Base-by-base conservation (phyloP, 306 rosid species). In the Sechiopsis laciniata region DNA sequence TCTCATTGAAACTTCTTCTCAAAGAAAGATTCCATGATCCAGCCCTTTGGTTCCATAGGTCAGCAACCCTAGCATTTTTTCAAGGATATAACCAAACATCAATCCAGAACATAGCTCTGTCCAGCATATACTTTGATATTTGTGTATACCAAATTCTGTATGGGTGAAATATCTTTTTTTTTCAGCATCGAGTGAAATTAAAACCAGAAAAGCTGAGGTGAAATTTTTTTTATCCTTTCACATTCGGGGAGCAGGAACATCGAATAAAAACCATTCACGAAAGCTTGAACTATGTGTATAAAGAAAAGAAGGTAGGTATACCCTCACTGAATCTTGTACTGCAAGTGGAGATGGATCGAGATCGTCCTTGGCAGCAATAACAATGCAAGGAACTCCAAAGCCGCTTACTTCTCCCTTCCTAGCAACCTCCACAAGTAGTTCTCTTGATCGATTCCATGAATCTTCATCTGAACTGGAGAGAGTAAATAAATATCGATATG, bases 321-420 rank as follows among this genome's bases (percentile, higher is more conserved):
- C 99, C 97, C 83, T 87, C 32, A 88, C 86, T 64, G 97, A 94
- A 82, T 91, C 96, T 81, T 85, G 96, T 64, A 91, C 81, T 50
- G 94, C 92, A 80, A 87, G 81, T 55, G 91, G 96, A 77, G 86
- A 84, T 56, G 92, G 96, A 81, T 86, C 87, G 67, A 89, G 90
- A 88, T 94, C 99, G 79, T 87, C 92, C 87, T 91, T 91, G 45
- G 96, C 88, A 74, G 97, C 90, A 83, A 91, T 71, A 74, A 94
- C 90, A 67, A 94, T 89, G 78, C 92, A 87, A 64, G 99, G 99
- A 81, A 87, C 91, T 68, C 87, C 86, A 79, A 79, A 82, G 77
- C 97, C 91, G 68, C 85, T 86, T 79, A 84, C 82, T 82, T 94
- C 97, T 71, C 92, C 99, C 76, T 85, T 85, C 80, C 87, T 80